phyloP scores from a whole-genome alignment of 768 basidiomycete species.

The Mycena filopes region DNA sequence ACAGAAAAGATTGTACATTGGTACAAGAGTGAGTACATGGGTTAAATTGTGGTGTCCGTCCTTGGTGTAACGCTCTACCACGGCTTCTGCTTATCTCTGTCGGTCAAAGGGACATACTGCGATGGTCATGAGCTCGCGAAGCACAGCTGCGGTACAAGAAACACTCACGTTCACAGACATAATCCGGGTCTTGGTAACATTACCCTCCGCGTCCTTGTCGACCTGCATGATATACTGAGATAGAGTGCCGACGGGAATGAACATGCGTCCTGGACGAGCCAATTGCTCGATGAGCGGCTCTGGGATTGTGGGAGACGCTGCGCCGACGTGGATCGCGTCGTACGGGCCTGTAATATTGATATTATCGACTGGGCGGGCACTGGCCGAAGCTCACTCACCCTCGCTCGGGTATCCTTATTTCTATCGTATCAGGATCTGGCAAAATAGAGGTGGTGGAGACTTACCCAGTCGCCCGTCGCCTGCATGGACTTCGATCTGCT shows the following conservation, averaged over 20 bases:
- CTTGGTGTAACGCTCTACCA: too few species aligned
- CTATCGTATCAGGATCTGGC: conserved; percentile 3
- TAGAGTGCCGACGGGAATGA: conserved; percentile 86
- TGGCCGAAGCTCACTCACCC: conserved; percentile 43
- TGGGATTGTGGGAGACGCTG: conserved; percentile 84
- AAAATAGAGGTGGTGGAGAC: background rate
- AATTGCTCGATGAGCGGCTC: conserved; percentile 81
- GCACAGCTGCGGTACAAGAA: background rate
- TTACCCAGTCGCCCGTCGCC: conserved; percentile 86
- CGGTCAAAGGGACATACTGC: conserved; percentile 57
- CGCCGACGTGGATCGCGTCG: conserved; percentile 93
- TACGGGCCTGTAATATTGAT: conserved; percentile 63
- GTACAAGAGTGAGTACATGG: background rate
- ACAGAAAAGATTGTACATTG: too few species aligned
- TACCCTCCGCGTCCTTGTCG: conserved; percentile 80
- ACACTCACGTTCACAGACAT: conserved; percentile 88
- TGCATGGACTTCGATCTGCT: conserved; percentile 67
- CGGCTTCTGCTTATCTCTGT: conserved; percentile 56
- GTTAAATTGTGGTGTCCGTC: too few species aligned
- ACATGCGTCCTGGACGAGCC: conserved; percentile 82
- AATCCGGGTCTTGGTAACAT: conserved; percentile 68
- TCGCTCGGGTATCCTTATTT: conserved; percentile 46
- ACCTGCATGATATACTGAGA: conserved; percentile 75
- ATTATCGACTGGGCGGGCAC: background rate
- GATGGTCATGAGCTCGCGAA: background rate